Evolutionary conservation across 1,284 basidiomycete species (phyloP), one percentile per base, ranked within the genome.

Genomic region (Schizopora paradoxa): DNA sequence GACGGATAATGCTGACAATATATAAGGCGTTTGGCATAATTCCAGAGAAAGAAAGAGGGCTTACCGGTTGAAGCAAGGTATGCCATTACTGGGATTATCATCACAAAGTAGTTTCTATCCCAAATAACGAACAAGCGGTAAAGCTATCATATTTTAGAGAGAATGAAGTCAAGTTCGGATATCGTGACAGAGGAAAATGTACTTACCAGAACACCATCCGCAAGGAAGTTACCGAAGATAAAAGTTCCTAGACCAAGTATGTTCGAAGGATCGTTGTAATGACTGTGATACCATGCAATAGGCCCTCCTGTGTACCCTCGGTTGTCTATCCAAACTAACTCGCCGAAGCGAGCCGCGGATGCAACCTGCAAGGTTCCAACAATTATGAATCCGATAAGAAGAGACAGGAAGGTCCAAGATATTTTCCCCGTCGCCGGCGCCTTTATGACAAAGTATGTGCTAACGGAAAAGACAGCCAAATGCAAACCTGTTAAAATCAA

Each of bases 11-110:
- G 28, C 28, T 31, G 36, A 11, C 34, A 14, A 2, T 28, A 36
- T 21, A 44, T 28, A 21, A 39, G 13, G 18, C 34, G 25, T 11
- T 34, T 21, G 11, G 37, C 43, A 23, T 44, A 44, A 10, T 10
- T 10, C 6, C 23, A 16, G 6, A 2, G 11, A 40, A n/a, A 2
- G 13, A 7, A n/a, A 23, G 14, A 10, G n/a, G n/a, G n/a, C 23
- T 44, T 14, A 40, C 10, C 22, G 10, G 14, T 18, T 18, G 38
- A 22, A 13, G 13, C 8, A 11, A 3, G 26, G 23, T 22, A 16
- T 13, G 7, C n/a, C 13, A 7, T 5, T 10, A 31, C 14, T 31
- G 28, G 28, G 28, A 31, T 31, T 8, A 31, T 14, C 28, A 31
- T 14, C 28, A 31, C 28, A 31, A 31, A 31, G 28, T 31, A 31